Evolutionary conservation across 306 rosid species (phyloP).

Genomic region (Sicyos edulis): DNA sequence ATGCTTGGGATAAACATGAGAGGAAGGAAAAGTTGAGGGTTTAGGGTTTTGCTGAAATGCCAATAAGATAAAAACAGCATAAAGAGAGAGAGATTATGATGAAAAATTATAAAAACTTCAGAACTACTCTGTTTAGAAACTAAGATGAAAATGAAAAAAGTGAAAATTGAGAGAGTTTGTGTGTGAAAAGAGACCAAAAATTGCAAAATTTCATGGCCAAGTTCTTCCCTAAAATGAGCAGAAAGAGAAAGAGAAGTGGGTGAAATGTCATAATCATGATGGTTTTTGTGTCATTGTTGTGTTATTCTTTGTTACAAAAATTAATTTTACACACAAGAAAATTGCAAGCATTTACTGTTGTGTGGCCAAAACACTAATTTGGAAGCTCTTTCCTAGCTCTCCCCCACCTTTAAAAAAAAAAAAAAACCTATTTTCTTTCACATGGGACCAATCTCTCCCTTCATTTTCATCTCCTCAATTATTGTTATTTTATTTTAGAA

Average conservation of each 20-base stretch:
- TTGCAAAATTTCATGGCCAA: neutral
- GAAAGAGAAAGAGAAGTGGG: neutral
- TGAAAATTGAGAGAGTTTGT: neutral
- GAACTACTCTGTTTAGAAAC: slow-evolving; percentile 3
- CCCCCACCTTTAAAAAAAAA: too few species aligned
- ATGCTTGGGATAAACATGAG: neutral
- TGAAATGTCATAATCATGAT: slow-evolving; percentile 13
- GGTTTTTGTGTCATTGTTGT: slow-evolving; percentile 18
- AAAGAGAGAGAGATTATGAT: neutral
- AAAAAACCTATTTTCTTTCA: neutral
- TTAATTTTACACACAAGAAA: neutral
- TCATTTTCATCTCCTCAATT: neutral
- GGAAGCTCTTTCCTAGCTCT: slow-evolving; percentile 13
- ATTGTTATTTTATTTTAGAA: neutral
- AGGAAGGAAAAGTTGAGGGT: neutral
- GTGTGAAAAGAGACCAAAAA: neutral
- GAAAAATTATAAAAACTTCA: neutral
- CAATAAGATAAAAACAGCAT: neutral
- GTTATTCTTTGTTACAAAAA: slow-evolving; percentile 12
- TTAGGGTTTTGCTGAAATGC: neutral
- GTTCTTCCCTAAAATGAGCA: slow-evolving; percentile 7
- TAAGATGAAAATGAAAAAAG: neutral
- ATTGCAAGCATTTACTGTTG: slow-evolving; percentile 10
- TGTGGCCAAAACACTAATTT: neutral
- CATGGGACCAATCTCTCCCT: slow-evolving; percentile 14